Conservation (phyloP, 192 early-diverging fungal species). For the Haplosporangium gracile region DNA sequence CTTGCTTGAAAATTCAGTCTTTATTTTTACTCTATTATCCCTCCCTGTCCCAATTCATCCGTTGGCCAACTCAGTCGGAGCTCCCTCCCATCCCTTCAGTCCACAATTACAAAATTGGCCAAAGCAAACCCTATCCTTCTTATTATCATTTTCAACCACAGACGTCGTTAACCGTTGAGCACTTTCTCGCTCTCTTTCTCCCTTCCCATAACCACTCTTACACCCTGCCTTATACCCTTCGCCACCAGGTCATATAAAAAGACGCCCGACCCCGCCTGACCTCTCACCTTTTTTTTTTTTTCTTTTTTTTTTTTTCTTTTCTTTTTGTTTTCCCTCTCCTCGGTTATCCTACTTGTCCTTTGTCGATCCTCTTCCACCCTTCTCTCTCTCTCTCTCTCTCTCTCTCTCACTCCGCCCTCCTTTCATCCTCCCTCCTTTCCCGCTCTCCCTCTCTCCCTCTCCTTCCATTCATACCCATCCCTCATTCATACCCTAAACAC, state of each 20-base stretch:
- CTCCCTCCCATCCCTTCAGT: background rate
- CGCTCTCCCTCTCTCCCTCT: background rate
- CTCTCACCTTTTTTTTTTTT: background rate
- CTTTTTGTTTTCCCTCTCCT: background rate
- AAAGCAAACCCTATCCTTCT: background rate
- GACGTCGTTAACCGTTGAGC: background rate
- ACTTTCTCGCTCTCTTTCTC: background rate
- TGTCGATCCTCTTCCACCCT: conserved; percentile 2
- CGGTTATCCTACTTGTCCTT: conserved; percentile 7
- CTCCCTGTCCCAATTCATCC: background rate
- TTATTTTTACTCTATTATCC: background rate
- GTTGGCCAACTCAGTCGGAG: background rate
- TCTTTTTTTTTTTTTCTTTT: background rate
- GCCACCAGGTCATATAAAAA: background rate
- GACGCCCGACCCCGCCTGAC: background rate
- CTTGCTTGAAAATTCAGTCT: background rate
- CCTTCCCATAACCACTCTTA: background rate
- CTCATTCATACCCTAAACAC: background rate
- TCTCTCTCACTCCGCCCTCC: background rate
- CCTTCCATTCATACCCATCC: background rate
- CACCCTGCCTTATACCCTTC: background rate
- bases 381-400: conserved; percentile 2
- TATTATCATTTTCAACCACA: background rate
- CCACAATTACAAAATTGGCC: background rate
- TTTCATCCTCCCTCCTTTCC: background rate